A percentile compares a stretch with the other conserved stretches of the same genome.
Evolutionary conservation across 768 basidiomycete genomes (phyloP).

Genomic region (Amanita rimosa): DNA sequence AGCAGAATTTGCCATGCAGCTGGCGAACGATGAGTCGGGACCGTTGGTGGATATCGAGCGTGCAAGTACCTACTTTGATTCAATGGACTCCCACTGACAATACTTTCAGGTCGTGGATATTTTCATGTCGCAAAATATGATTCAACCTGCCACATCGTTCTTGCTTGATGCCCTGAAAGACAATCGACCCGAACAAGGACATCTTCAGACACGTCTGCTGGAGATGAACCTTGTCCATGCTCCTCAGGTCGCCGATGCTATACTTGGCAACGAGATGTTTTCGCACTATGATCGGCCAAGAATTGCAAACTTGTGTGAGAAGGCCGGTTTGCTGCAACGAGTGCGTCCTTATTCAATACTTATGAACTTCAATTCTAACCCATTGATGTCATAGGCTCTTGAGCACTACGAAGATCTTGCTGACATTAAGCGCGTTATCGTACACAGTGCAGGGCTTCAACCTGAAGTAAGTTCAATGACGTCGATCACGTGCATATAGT

Average conservation of each 20-base stretch:
- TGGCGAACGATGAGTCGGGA: constrained; percentile 89
- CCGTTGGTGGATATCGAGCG: constrained; percentile 90
- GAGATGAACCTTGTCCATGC: constrained; percentile 98
- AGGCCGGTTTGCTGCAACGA: constrained; percentile 90
- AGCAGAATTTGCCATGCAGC: constrained; percentile 91
- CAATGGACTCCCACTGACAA: constrained; percentile 1
- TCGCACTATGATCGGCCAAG: constrained; percentile 91
- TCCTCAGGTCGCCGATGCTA: constrained; percentile 97
- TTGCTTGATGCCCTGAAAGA: constrained; percentile 96
- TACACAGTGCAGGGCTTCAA: constrained; percentile 78
- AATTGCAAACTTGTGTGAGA: constrained; percentile 97
- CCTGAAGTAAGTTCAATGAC: constrained; percentile 49
- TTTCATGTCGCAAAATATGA: constrained; percentile 99
- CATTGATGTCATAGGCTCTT: constrained; percentile 55
- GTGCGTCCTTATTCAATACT: constrained; percentile 31
- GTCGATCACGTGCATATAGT: constrained; percentile 1
- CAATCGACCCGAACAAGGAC: constrained; percentile 94
- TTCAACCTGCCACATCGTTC: constrained; percentile 98
- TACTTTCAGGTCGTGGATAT: constrained; percentile 78
- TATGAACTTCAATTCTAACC: constrained; percentile 2
- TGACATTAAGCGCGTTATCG: constrained; percentile 98
- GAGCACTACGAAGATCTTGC: constrained; percentile 97
- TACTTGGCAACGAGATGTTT: constrained; percentile 98
- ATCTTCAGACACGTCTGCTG: constrained; percentile 88
- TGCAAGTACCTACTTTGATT: constrained; percentile 22